phyloP scores from a whole-genome alignment of 768 basidiomycete species.

The Termitomyces heimii region DNA sequence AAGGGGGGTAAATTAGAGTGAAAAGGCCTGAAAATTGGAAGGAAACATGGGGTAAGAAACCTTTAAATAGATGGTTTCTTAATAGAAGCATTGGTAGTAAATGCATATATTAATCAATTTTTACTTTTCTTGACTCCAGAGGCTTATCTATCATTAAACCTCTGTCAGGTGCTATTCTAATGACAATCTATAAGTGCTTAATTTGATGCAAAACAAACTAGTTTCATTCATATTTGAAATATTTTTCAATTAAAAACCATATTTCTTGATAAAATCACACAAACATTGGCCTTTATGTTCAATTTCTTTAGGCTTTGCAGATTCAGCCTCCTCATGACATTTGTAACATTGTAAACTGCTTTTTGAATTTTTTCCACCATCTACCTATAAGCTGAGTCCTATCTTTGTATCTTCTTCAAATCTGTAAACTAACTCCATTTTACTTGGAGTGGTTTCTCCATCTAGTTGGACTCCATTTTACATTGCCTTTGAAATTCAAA shows the following conservation, averaged over 20 bases:
- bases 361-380: not conserved
- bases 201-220: not conserved
- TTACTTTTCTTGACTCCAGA: too few relatives aligned
- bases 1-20: too few relatives aligned
- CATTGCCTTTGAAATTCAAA: conserved; percentile 19
- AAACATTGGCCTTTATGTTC: conserved; percentile 5
- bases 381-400: conserved; percentile 21
- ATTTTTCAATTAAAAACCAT: not conserved
- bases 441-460: conserved; percentile 25
- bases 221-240: not conserved
- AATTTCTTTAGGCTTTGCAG: not conserved
- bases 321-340: not conserved
- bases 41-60: too few relatives aligned
- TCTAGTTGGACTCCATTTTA: conserved; percentile 22
- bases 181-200: too few relatives aligned
- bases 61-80: too few relatives aligned
- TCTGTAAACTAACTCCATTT: conserved; percentile 31
- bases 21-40: too few relatives aligned
- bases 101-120: too few relatives aligned
- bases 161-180: not conserved
- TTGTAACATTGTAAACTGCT: not conserved
- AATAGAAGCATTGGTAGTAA: too few relatives aligned
- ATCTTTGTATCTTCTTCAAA: conserved; percentile 16
- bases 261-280: conserved; percentile 17
- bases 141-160: too few relatives aligned